These are phyloP conservation scores for Colletotrichum sp. DNA, from an alignment of 2,329 filamentous ascomycete genomes.

Conservation along the genomic window DNA sequence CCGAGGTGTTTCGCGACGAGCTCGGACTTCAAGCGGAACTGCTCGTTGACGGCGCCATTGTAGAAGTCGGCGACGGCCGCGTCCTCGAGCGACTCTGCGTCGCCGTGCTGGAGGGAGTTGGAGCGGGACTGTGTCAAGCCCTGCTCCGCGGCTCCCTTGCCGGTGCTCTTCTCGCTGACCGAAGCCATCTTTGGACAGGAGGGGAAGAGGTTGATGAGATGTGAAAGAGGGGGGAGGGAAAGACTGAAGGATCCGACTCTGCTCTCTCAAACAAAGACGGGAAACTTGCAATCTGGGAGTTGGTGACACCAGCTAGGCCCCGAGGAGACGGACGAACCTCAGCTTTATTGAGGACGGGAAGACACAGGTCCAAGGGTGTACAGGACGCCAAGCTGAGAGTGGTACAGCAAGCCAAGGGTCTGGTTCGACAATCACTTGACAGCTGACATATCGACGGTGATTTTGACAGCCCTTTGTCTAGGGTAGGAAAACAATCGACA, in stretches of 20 bases:
- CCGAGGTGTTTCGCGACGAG: constrained; percentile 31
- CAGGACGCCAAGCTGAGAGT: not conserved
- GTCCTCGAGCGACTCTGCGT: constrained; percentile 27
- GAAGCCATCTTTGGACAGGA: not conserved
- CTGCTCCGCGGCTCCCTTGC: not conserved
- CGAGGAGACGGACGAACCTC: not conserved
- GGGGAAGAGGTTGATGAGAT: not conserved
- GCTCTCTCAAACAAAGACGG: constrained; percentile 20
- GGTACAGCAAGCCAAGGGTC: not conserved
- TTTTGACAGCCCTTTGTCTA: constrained; percentile 1
- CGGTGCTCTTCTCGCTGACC: constrained; percentile 11
- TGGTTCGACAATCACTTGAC: not conserved
- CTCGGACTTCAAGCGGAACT: constrained; percentile 37
- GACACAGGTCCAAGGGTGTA: not conserved
- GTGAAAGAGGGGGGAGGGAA: not conserved
- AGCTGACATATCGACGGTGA: not conserved
- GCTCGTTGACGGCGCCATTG: constrained; percentile 32
- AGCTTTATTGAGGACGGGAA: constrained; percentile 6
- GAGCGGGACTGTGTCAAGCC: constrained; percentile 1
- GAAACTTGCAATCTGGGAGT: not conserved
- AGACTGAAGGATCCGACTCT: not conserved
- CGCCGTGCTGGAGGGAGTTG: constrained; percentile 5
- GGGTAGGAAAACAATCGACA: not conserved
- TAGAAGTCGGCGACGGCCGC: constrained; percentile 39
- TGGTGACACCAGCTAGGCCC: not conserved